phyloP scores from a whole-genome alignment of 176 grass and related monocot species.

The Oropetium thomaeum region DNA sequence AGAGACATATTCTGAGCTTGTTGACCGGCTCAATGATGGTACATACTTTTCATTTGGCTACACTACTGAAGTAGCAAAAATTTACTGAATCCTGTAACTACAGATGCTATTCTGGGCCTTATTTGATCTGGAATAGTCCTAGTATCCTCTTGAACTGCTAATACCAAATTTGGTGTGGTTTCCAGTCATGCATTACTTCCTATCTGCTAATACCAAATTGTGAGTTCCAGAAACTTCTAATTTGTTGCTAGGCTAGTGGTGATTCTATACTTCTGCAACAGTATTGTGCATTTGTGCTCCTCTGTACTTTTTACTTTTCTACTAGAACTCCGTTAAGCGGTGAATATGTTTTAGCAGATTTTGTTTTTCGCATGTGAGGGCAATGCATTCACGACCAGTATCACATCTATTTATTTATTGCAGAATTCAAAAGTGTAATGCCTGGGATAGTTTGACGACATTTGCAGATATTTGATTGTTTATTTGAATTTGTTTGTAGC shows the following conservation, averaged over 20 bases:
- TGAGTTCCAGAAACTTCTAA: neutral
- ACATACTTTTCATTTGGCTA: slow-evolving; percentile 26
- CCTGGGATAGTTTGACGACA: neutral
- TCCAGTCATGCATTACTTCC: neutral
- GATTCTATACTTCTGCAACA: neutral
- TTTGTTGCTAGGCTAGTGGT: neutral
- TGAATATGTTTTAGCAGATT: neutral
- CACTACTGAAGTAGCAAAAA: slow-evolving; percentile 1
- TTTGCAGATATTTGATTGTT: slow-evolving; percentile 12
- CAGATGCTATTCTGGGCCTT: neutral
- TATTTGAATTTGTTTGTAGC: slow-evolving; percentile 49
- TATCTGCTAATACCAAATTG: neutral
- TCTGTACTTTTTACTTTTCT: neutral
- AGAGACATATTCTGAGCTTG: slow-evolving; percentile 65
- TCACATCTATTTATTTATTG: neutral
- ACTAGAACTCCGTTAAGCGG: neutral
- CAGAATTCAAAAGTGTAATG: neutral
- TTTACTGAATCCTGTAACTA: neutral
- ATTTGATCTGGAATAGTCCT: slow-evolving; percentile 6
- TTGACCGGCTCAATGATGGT: slow-evolving; percentile 81
- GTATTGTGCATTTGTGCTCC: neutral
- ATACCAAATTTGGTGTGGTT: slow-evolving; percentile 5
- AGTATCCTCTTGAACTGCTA: neutral
- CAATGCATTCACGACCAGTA: slow-evolving; percentile 4
- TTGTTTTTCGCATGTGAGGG: slow-evolving; percentile 9